Percentiles rank a stretch among this genome's conserved stretches.
Conservation (phyloP, 208 protist species). For the Borovskyia barvae region DNA sequence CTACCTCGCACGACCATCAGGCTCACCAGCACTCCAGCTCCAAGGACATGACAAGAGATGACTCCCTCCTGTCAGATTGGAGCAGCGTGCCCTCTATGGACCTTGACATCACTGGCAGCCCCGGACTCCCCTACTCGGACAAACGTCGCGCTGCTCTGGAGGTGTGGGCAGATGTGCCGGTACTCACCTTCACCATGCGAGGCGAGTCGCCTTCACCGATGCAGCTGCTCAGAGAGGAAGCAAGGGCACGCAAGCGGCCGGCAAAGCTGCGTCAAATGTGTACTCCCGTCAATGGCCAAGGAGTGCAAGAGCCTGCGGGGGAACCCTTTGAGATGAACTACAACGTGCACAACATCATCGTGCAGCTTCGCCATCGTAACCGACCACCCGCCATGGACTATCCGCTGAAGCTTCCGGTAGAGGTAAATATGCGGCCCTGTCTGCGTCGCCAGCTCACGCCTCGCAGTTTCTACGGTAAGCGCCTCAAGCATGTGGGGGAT, state of each 20-base stretch:
- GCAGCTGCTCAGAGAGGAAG: slow-evolving; percentile 14
- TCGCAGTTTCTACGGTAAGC: slow-evolving; percentile 66
- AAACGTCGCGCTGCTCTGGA: slow-evolving; percentile 27
- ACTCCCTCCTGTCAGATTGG: too few relatives aligned
- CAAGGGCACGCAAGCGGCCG: slow-evolving; percentile 1
- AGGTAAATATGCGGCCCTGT: slow-evolving; percentile 28
- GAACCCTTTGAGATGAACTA: slow-evolving; percentile 53
- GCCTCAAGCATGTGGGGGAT: slow-evolving; percentile 27
- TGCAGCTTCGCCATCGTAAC: slow-evolving; percentile 42
- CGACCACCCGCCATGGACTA: slow-evolving; percentile 39
- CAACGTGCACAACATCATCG: slow-evolving; percentile 55
- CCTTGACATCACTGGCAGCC: too few relatives aligned
- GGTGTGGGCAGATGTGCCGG: slow-evolving; percentile 25
- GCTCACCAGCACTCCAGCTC: too few relatives aligned
- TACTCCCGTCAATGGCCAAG: slow-evolving; percentile 24
- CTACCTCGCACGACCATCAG: too few relatives aligned
- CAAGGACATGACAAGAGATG: too few relatives aligned
- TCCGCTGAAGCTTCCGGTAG: slow-evolving; percentile 38
- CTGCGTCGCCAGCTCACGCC: slow-evolving; percentile 56
- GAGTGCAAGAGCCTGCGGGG: slow-evolving; percentile 42
- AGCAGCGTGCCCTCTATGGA: too few relatives aligned
- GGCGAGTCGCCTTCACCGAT: slow-evolving; percentile 5
- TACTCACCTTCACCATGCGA: slow-evolving; percentile 22
- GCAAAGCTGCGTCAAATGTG: slow-evolving; percentile 17
- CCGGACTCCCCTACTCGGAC: slow-evolving; percentile 18